Conservation (phyloP, 345 rosid genomes). For the Psidium friedrichsthalianum region DNA sequence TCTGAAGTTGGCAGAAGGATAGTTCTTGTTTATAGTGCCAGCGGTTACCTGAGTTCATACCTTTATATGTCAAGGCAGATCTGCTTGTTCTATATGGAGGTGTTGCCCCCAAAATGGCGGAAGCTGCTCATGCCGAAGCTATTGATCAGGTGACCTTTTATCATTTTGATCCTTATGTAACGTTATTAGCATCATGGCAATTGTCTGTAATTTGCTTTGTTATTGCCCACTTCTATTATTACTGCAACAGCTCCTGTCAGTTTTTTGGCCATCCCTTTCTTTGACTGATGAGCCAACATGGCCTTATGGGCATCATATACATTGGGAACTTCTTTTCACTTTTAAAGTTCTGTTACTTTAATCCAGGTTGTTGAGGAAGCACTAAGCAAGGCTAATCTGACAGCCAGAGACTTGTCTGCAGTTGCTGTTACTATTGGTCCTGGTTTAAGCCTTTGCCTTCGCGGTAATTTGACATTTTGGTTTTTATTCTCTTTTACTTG, state of each 20-base stretch:
- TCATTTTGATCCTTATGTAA: too few species aligned
- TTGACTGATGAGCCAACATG: neutral
- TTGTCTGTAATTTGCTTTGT: neutral
- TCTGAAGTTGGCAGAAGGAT: neutral
- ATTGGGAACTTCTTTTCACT: neutral
- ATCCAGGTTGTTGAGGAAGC: constrained; percentile 82
- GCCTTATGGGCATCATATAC: neutral
- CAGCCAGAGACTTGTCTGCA: constrained; percentile 66
- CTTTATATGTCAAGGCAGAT: constrained; percentile 49
- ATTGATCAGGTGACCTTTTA: constrained; percentile 56
- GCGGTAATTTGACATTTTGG: constrained; percentile 37
- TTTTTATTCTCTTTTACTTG: neutral
- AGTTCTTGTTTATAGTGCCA: neutral
- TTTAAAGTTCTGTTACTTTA: neutral
- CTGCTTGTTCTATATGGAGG: constrained; percentile 84
- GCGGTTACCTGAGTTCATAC: constrained; percentile 2
- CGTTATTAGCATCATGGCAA: neutral
- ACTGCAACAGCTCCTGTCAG: neutral
- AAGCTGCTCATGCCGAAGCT: constrained; percentile 73
- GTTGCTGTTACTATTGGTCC: constrained; percentile 99
- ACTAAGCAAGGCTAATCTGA: constrained; percentile 57
- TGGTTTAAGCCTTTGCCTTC: constrained; percentile 90
- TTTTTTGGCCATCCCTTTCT: neutral
- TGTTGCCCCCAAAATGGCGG: constrained; percentile 94
- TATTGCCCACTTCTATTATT: neutral